Conservation (phyloP, 768 basidiomycete genomes). For the Cyclocybe aegerita region DNA sequence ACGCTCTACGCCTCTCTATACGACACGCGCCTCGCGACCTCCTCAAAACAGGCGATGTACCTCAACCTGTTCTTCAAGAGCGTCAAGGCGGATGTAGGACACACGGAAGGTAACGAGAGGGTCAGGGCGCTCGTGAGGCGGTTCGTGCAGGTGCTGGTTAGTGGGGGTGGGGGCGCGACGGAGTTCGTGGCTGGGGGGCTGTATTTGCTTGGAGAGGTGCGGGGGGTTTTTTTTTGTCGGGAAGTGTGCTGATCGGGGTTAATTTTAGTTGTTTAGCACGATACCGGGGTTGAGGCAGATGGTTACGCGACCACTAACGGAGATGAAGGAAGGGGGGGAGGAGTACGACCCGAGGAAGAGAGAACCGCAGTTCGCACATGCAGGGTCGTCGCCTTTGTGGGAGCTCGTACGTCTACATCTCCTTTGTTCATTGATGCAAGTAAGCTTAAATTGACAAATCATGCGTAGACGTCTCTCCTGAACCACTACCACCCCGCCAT, state of each 20-base stretch:
- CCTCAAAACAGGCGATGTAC: slow-evolving; percentile 96
- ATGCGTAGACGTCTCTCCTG: slow-evolving; percentile 68
- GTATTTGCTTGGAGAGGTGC: slow-evolving; percentile 84
- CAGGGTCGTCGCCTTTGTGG: slow-evolving; percentile 80
- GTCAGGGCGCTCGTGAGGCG: slow-evolving; percentile 81
- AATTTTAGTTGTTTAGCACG: slow-evolving; percentile 44
- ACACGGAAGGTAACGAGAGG: slow-evolving; percentile 45
- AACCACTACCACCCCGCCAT: slow-evolving; percentile 91
- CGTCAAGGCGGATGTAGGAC: slow-evolving; percentile 58
- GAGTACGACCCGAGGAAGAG: slow-evolving; percentile 87
- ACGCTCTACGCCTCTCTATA: slow-evolving; percentile 88
- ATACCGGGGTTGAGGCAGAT: slow-evolving; percentile 39
- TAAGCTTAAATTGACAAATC: not conserved
- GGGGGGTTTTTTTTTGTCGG: slow-evolving; percentile 21
- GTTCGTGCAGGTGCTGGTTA: slow-evolving; percentile 76
- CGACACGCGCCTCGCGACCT: slow-evolving; percentile 75
- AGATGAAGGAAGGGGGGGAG: slow-evolving; percentile 27
- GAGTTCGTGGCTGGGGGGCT: slow-evolving; percentile 90
- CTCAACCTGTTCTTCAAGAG: slow-evolving; percentile 92
- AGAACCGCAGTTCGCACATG: slow-evolving; percentile 84
- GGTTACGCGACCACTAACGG: slow-evolving; percentile 28
- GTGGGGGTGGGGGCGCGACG: slow-evolving; percentile 69
- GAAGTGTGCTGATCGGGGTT: too few species aligned
- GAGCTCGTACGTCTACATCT: slow-evolving; percentile 67
- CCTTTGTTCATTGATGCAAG: not conserved